Conservation (phyloP, 441 rosid species). For the Pelargonium citronellum region DNA sequence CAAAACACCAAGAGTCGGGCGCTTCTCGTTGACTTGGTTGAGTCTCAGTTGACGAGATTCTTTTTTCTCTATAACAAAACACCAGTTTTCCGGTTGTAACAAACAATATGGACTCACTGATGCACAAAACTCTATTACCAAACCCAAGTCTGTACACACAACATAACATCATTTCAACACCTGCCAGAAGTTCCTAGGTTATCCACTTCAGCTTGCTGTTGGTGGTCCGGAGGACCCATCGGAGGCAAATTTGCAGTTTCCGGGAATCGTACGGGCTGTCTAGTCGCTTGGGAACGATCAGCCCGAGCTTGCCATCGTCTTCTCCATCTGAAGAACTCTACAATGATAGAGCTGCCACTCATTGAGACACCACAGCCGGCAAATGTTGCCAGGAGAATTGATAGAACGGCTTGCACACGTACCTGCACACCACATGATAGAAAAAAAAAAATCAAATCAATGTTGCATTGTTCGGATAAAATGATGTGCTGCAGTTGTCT, state of each 20-base stretch:
- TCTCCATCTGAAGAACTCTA: slow-evolving; percentile 38
- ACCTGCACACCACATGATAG: slow-evolving; percentile 24
- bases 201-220: slow-evolving; percentile 16
- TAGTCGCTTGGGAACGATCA: slow-evolving; percentile 27
- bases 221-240: slow-evolving; percentile 16
- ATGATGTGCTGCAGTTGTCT: neutral
- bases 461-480: neutral
- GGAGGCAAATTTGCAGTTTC: slow-evolving; percentile 30
- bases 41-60: too few species aligned
- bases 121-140: neutral
- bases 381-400: slow-evolving; percentile 36
- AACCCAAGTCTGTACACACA: neutral
- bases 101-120: neutral
- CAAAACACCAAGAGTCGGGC: too few species aligned
- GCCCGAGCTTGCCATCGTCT: slow-evolving; percentile 27
- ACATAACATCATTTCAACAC: slow-evolving; percentile 12
- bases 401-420: slow-evolving; percentile 31
- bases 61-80: too few species aligned
- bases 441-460: neutral
- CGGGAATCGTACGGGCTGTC: slow-evolving; percentile 39
- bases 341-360: slow-evolving; percentile 33
- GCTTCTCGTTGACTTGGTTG: too few species aligned
- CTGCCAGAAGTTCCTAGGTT: slow-evolving; percentile 27
- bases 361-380: slow-evolving; percentile 41
- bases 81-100: neutral